These are phyloP conservation scores for Cunninghamia lanceolata DNA, from an alignment of 75 land plant genomes.

Conservation along the genomic window DNA sequence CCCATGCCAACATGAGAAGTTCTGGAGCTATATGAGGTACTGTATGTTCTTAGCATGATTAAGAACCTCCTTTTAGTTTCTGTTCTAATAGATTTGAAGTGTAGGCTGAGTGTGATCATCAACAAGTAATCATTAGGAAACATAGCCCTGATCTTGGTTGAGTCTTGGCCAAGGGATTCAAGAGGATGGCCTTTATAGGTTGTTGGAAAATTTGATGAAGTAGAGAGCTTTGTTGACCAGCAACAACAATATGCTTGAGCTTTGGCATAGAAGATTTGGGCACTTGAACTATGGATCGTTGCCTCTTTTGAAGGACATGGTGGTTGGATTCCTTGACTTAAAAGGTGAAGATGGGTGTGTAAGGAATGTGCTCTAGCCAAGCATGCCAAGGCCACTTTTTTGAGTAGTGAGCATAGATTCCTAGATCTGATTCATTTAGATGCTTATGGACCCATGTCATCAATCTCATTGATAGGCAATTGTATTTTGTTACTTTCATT, in stretches of 20 bases:
- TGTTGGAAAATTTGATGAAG: background rate
- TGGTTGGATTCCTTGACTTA: too few relatives aligned
- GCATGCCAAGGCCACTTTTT: too few relatives aligned
- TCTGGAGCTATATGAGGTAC: background rate
- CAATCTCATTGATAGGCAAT: too few relatives aligned
- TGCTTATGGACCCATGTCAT: too few relatives aligned
- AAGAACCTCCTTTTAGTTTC: background rate
- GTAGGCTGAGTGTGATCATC: background rate
- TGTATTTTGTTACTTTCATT: too few relatives aligned
- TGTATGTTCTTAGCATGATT: too few relatives aligned
- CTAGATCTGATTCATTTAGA: too few relatives aligned
- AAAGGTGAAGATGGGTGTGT: too few relatives aligned
- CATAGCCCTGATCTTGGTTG: background rate
- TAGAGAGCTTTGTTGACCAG: background rate
- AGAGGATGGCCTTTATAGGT: background rate
- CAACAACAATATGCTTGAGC: background rate
- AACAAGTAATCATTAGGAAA: background rate
- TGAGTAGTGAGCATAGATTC: too few relatives aligned
- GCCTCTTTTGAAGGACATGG: too few relatives aligned
- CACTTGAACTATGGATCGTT: background rate
- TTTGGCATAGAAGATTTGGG: background rate
- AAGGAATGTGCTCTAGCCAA: too few relatives aligned
- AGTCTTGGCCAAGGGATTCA: background rate
- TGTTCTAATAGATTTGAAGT: background rate
- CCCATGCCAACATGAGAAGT: background rate